Percentiles rank a stretch among this genome's conserved stretches.
These are phyloP conservation scores for Beauveria australis DNA, from an alignment of 2,329 filamentous ascomycete genomes.

Conservation along the genomic window DNA sequence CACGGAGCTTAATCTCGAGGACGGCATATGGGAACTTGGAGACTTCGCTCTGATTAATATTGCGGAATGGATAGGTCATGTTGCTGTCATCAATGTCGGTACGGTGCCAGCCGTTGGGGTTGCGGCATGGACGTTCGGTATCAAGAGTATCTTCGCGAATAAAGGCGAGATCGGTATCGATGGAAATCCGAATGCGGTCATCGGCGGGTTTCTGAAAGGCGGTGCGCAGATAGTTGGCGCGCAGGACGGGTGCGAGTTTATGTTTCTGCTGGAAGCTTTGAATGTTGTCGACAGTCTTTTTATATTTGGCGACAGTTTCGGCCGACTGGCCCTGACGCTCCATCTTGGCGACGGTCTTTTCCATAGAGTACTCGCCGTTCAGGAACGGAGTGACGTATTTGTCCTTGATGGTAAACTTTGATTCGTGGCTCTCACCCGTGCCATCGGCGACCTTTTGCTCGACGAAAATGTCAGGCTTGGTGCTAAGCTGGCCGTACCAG, in stretches of 20 bases:
- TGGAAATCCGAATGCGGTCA: slow-evolving; percentile 79
- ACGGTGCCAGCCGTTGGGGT: slow-evolving; percentile 84
- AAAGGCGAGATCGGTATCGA: slow-evolving; percentile 86
- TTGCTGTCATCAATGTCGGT: slow-evolving; percentile 75
- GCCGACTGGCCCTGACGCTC: slow-evolving; percentile 63
- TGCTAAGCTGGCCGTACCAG: slow-evolving; percentile 81
- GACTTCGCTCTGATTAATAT: slow-evolving; percentile 85
- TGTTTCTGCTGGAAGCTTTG: slow-evolving; percentile 72
- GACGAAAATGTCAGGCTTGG: slow-evolving; percentile 71
- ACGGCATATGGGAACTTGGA: slow-evolving; percentile 84
- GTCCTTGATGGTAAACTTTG: slow-evolving; percentile 78
- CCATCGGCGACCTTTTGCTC: slow-evolving; percentile 84
- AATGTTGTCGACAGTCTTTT: slow-evolving; percentile 64
- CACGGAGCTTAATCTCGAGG: slow-evolving; percentile 83
- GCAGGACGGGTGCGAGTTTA: slow-evolving; percentile 72
- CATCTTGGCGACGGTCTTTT: slow-evolving; percentile 84
- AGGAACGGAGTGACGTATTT: slow-evolving; percentile 89
- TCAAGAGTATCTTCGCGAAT: slow-evolving; percentile 76
- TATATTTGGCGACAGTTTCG: slow-evolving; percentile 60
- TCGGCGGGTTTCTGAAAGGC: slow-evolving; percentile 96
- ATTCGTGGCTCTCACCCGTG: slow-evolving; percentile 69
- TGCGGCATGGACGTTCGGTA: slow-evolving; percentile 73
- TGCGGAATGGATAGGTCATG: slow-evolving; percentile 80
- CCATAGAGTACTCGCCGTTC: slow-evolving; percentile 80
- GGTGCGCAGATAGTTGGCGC: slow-evolving; percentile 88